A percentile compares a stretch with the other conserved stretches of the same genome.
Conservation (phyloP, 192 early-diverging fungal species). For the Mortierella antarctica region DNA sequence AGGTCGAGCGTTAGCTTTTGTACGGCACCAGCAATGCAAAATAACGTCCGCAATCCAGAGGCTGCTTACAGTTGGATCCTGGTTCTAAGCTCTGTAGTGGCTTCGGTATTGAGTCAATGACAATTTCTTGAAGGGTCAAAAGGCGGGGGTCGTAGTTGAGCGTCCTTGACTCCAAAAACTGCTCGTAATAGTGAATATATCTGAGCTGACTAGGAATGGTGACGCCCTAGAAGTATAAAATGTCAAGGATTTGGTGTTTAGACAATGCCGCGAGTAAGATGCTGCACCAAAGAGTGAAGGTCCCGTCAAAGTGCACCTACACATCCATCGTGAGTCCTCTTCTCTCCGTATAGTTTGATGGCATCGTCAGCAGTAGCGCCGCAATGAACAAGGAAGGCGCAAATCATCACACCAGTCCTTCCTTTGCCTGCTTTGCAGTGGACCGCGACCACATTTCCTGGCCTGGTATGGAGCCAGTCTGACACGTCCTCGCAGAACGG, state of each 20-base stretch:
- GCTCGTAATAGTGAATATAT: slow-evolving; percentile 64
- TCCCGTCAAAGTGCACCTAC: slow-evolving; percentile 24
- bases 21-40: neutral
- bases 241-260: neutral
- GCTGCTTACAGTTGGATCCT: slow-evolving; percentile 29
- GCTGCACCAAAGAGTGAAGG: neutral
- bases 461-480: slow-evolving; percentile 53
- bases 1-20: neutral
- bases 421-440: slow-evolving; percentile 79
- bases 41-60: neutral
- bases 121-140: slow-evolving; percentile 32
- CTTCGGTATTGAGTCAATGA: slow-evolving; percentile 45
- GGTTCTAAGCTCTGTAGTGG: slow-evolving; percentile 17
- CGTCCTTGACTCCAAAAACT: slow-evolving; percentile 37
- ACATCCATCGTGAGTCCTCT: slow-evolving; percentile 57
- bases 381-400: slow-evolving; percentile 57
- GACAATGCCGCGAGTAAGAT: neutral
- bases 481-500: slow-evolving; percentile 63
- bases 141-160: slow-evolving; percentile 26
- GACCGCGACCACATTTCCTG: slow-evolving; percentile 61
- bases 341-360: slow-evolving; percentile 58
- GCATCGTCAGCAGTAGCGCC: slow-evolving; percentile 52
- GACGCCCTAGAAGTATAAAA: slow-evolving; percentile 50
- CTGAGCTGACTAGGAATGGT: slow-evolving; percentile 69
- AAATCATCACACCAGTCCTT: slow-evolving; percentile 68